These are phyloP conservation scores for Aureobasidium pullulans DNA, from an alignment of 2,329 filamentous ascomycete genomes.

Conservation along the genomic window DNA sequence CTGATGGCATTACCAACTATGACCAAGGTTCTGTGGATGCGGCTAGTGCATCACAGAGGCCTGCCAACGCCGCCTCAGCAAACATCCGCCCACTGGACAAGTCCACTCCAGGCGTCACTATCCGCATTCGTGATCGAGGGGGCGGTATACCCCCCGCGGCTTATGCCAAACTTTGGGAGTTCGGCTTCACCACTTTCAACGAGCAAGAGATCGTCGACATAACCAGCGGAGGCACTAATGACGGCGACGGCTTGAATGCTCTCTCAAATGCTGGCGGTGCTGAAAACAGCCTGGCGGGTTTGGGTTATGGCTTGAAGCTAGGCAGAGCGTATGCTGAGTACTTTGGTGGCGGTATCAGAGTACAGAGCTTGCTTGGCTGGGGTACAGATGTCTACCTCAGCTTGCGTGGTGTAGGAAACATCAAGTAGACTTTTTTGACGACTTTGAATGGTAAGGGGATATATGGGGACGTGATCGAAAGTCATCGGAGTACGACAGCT, in stretches of 20 bases:
- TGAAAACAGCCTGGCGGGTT: constrained; percentile 73
- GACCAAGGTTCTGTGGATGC: constrained; percentile 31
- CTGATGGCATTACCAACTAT: constrained; percentile 24
- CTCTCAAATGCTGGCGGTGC: constrained; percentile 65
- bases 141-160: constrained; percentile 84
- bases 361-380: constrained; percentile 97
- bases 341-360: constrained; percentile 87
- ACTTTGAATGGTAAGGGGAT: not conserved
- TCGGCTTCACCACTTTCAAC: constrained; percentile 92
- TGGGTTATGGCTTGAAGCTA: constrained; percentile 80
- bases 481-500: not conserved
- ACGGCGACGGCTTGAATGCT: constrained; percentile 60
- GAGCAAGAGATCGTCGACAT: constrained; percentile 52
- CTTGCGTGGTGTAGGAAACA: constrained; percentile 49
- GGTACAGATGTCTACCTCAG: constrained; percentile 63
- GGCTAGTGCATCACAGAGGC: constrained; percentile 23
- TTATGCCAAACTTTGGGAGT: constrained; percentile 85
- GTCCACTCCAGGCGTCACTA: constrained; percentile 75
- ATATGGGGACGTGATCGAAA: not conserved
- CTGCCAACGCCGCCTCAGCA: constrained; percentile 20
- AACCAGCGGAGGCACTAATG: constrained; percentile 36
- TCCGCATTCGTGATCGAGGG: constrained; percentile 90
- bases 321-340: constrained; percentile 95
- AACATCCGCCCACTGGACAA: constrained; percentile 40
- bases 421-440: not conserved